Base-by-base conservation (phyloP, 192 early-diverging fungal species). In the Dimargaris xerosporica region DNA sequence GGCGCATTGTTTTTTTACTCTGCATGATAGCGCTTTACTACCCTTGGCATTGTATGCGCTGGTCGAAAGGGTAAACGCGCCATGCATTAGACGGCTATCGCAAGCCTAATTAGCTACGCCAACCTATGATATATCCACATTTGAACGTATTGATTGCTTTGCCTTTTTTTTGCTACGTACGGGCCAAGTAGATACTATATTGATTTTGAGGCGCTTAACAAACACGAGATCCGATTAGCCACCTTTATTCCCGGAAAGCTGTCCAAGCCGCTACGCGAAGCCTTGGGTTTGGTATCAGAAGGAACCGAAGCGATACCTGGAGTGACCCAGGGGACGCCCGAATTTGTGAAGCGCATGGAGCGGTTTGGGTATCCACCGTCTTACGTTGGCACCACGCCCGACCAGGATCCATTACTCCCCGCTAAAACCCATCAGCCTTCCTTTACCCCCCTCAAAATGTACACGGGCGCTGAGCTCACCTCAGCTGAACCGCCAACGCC, bases 311-410 rank as follows among this genome's bases (percentile, higher is more conserved):
- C 11, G 19, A 11, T 19, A 9, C 28, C 50, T 52, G 50, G 50
- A 19, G 19, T 26, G 21, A 52, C 50, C 28, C 0, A 21, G 0
- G 50, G 21, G 11, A 52, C 28, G 28, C 50, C 50, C 23, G 50
- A 52, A 52, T 52, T 26, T 28, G 9, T 52, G 9, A 28, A 52
- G 28, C 50, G 50, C 50, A 52, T 52, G 50, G 21, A 52, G 23
- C 19, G 50, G 50, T 52, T 52, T 52, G 50, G 50, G 9, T 52
- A 52, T 19, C 50, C 50, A 26, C 50, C 50, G 21, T 21, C 23
- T 10, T 52, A 52, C 28, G n/a, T 52, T 28, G 21, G 23, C 0
- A 52, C 50, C 0, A 10, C 9, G 28, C 50, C 50, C 13, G 19
- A 52, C 19, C 50, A 28, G 23, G 50, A 52, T 3, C 50, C 50